Base-by-base conservation (phyloP, 805 yeast genomes). In the Hanseniaspora hatyaiensis region DNA sequence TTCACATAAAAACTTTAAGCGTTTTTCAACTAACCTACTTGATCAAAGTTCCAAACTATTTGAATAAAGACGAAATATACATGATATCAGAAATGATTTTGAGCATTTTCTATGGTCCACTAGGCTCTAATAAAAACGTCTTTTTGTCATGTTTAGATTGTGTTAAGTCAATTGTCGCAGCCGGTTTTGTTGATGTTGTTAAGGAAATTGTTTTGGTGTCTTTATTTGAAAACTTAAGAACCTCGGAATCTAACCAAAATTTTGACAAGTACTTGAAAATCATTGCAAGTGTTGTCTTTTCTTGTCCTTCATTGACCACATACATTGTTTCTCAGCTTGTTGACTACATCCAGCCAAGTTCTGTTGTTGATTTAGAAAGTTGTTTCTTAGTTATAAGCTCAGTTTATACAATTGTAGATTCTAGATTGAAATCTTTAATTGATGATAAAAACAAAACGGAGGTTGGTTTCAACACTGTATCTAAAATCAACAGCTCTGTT, bases 1-100 rank as follows among this genome's bases (percentile, higher is more conserved):
- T 78, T 9, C 75, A 87, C 1, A 67, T 86, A 49, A 71, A 86
- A 55, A 70, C 81, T 23, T 65, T 80, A 34, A 74, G 92, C 1
- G 66, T 82, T 24, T 75, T 75, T 47, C 83, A 82, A 38, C 68
- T 86, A 43, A 69, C 77, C 0, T 74, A 75, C 43, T 57, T 85
- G 36, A 65, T 78, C 8, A 64, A 68, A 26, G 64, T 82, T 53
- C 60, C 64, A 2, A 65, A 63, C 1, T 78, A 75, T 53, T 62
- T 86, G 40, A 61, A 62, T 13, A 52, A 55, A 3, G 73, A 74
- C 45, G 95, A 86, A 54, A 60, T 75, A 23, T 72, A 76, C 24
- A 63, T 83, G 45, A 66, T 83, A 6, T 74, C 80, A 29, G 83
- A 76, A 53, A 76, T 79, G 54, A 65, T 85, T 31, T 76, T 75